Evolutionary conservation across 2,329 filamentous ascomycete species (phyloP).

Genomic region (Penicillium sp.): DNA sequence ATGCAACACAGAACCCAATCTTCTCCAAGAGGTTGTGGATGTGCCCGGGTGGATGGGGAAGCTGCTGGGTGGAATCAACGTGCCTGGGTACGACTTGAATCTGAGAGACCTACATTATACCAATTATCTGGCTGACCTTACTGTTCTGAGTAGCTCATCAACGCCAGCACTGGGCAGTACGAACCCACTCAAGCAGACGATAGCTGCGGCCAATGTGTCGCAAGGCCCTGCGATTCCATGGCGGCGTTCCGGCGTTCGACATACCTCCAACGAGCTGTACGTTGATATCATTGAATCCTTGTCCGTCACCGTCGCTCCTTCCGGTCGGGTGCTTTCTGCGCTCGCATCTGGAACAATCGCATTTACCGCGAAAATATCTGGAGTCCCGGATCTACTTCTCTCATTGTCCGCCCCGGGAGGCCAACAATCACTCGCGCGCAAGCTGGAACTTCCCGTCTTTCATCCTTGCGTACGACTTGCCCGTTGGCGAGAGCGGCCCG

Average conservation of each 20-base stretch:
- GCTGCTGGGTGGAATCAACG: conserved; percentile 75
- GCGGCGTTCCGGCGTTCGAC: conserved; percentile 84
- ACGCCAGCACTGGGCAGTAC: conserved; percentile 38
- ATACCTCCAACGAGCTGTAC: conserved; percentile 95
- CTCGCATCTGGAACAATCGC: conserved; percentile 88
- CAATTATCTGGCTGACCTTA: neutral
- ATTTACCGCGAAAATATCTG: conserved; percentile 91
- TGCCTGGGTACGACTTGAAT: conserved; percentile 57
- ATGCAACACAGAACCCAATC: conserved; percentile 87
- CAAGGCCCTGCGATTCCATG: conserved; percentile 64
- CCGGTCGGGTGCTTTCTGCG: conserved; percentile 77
- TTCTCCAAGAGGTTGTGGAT: conserved; percentile 82
- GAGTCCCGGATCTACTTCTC: conserved; percentile 82
- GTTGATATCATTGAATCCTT: conserved; percentile 92
- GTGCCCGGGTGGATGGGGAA: conserved; percentile 87
- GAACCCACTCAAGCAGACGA: conserved; percentile 37
- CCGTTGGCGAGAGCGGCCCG: conserved; percentile 82
- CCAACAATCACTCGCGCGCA: conserved; percentile 65
- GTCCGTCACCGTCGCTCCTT: conserved; percentile 81
- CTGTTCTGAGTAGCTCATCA: conserved; percentile 21
- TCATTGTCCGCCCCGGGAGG: conserved; percentile 73
- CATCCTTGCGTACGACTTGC: conserved; percentile 89
- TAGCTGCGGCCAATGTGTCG: conserved; percentile 29
- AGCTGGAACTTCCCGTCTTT: conserved; percentile 86
- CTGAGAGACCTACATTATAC: too few species aligned